A percentile compares a stretch with the other conserved stretches of the same genome.
Conservation (phyloP, 1,284 basidiomycete genomes). For the Taiwanofungus camphoratus region DNA sequence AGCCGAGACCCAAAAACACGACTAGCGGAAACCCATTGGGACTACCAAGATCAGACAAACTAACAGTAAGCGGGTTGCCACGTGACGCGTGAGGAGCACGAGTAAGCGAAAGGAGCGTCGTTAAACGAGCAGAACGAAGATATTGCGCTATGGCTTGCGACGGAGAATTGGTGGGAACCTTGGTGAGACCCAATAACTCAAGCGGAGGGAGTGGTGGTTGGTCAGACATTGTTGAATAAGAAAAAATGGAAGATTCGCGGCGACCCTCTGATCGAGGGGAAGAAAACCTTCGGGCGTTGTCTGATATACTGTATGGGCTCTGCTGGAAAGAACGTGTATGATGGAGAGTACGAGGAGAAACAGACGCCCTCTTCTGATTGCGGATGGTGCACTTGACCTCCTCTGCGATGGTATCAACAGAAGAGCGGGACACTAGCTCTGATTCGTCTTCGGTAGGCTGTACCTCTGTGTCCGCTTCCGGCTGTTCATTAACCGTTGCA, state of each 20-base stretch:
- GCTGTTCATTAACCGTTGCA: conserved; percentile 28
- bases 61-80: conserved; percentile 76
- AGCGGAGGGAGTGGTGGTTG: conserved; percentile 29
- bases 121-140: conserved; percentile 79
- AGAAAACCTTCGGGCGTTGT: conserved; percentile 38
- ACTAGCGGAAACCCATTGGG: conserved; percentile 81
- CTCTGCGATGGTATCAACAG: conserved; percentile 77
- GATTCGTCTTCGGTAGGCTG: conserved; percentile 51
- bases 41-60: conserved; percentile 86
- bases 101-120: conserved; percentile 74
- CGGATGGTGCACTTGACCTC: conserved; percentile 68
- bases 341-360: conserved; percentile 29
- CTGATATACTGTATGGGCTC: conserved; percentile 40
- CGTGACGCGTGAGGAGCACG: conserved; percentile 73
- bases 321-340: conserved; percentile 45
- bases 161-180: conserved; percentile 33
- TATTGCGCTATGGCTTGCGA: conserved; percentile 78
- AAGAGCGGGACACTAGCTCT: conserved; percentile 66
- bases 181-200: conserved; percentile 23
- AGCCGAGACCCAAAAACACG: conserved; percentile 90
- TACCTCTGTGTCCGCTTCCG: conserved; percentile 31
- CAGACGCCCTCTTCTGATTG: conserved; percentile 45
- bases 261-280: conserved; percentile 49
- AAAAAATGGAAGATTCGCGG: conserved; percentile 29
- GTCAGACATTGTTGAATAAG: conserved; percentile 41